A percentile compares a stretch with the other conserved stretches of the same genome.
Conservation (phyloP, 2,329 filamentous ascomycete genomes). For the Cercospora beticola region DNA sequence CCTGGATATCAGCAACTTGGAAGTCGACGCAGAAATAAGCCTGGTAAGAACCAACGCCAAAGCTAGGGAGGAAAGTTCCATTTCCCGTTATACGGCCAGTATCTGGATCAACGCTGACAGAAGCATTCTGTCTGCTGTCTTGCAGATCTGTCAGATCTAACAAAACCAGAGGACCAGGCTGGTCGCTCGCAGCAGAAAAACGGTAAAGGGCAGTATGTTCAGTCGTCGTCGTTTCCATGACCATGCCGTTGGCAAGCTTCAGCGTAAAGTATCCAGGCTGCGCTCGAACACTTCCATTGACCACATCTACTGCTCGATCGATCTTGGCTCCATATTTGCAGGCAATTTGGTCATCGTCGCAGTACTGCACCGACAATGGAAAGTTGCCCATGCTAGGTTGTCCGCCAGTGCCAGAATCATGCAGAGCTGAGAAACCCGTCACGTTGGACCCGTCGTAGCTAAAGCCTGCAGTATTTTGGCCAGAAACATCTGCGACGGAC, state of each 20-base stretch:
- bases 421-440: slow-evolving; percentile 49
- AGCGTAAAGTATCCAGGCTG: slow-evolving; percentile 61
- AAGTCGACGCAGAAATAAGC: slow-evolving; percentile 63
- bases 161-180: slow-evolving; percentile 54
- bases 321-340: slow-evolving; percentile 54
- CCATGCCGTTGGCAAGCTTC: slow-evolving; percentile 55
- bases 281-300: slow-evolving; percentile 52
- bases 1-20: slow-evolving; percentile 50
- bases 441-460: slow-evolving; percentile 48
- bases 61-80: slow-evolving; percentile 59
- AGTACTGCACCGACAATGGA: slow-evolving; percentile 30
- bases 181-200: slow-evolving; percentile 49
- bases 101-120: slow-evolving; percentile 52
- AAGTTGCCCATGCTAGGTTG: slow-evolving; percentile 28
- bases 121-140: slow-evolving; percentile 51
- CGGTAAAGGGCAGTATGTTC: slow-evolving; percentile 59
- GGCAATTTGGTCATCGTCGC: background rate
- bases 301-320: slow-evolving; percentile 51
- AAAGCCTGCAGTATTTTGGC: slow-evolving; percentile 58
- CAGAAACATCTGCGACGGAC: slow-evolving; percentile 48
- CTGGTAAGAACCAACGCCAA: slow-evolving; percentile 58
- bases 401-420: slow-evolving; percentile 53
- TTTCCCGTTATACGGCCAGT: slow-evolving; percentile 58
- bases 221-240: slow-evolving; percentile 60
- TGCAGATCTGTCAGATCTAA: slow-evolving; percentile 60